These are phyloP conservation scores for Populus euphratica DNA, from an alignment of 345 rosid genomes.

Conservation along the genomic window DNA sequence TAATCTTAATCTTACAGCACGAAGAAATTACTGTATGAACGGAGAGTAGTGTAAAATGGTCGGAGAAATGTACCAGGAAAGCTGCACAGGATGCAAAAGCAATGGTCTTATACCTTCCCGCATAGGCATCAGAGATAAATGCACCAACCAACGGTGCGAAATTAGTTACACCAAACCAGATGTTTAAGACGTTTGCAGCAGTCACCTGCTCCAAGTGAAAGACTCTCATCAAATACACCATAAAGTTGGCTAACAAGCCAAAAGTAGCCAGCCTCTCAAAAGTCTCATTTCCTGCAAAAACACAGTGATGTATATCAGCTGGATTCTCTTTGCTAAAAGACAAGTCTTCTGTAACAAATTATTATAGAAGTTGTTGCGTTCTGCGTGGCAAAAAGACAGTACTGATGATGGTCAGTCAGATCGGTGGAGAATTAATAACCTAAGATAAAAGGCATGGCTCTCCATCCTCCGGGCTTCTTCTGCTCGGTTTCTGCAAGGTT, in stretches of 20 bases:
- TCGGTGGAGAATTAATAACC: slow-evolving; percentile 30
- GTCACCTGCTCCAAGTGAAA: slow-evolving; percentile 38
- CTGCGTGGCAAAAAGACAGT: not conserved
- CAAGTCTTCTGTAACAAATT: too few species aligned
- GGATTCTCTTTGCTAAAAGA: not conserved
- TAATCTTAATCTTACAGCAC: too few species aligned
- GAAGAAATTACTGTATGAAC: not conserved
- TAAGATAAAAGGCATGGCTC: slow-evolving; percentile 69
- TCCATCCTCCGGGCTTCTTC: slow-evolving; percentile 74
- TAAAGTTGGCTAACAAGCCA: slow-evolving; percentile 39
- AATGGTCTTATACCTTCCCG: slow-evolving; percentile 27
- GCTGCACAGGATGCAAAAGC: slow-evolving; percentile 26
- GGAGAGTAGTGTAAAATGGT: not conserved
- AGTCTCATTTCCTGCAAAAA: slow-evolving; percentile 43
- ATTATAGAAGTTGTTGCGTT: not conserved
- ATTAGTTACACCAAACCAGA: slow-evolving; percentile 40
- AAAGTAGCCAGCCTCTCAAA: slow-evolving; percentile 45
- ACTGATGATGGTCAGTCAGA: not conserved
- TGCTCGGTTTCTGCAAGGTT: slow-evolving; percentile 7
- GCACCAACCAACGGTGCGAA: slow-evolving; percentile 40
- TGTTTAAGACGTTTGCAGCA: slow-evolving; percentile 29
- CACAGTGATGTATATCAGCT: not conserved
- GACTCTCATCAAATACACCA: slow-evolving; percentile 28
- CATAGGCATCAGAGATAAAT: slow-evolving; percentile 25
- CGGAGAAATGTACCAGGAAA: slow-evolving; percentile 41